Base-by-base conservation (phyloP, 106 monocot species). In the Phalaenopsis equestris region DNA sequence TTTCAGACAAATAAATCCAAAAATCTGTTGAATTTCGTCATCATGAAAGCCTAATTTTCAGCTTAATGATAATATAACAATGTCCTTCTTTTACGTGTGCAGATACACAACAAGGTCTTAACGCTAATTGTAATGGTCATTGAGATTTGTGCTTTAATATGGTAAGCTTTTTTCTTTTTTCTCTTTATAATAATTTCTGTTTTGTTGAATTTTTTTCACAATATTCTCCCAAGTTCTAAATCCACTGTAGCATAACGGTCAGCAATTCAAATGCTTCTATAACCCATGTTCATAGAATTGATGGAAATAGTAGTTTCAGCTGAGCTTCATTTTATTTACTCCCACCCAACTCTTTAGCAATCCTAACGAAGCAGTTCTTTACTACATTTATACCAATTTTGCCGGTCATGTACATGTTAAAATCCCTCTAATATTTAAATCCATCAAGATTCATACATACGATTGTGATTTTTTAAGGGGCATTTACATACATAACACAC, bases 61-160 rank as follows among this genome's bases (percentile, higher is more conserved):
- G 39, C 10, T 36, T 70, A 70, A 9, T 70, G 70, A 38, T 70
- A 39, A 12, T 11, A 70, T 36, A 23, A 6, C 15, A 74, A 39
- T 39, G 45, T 19, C 4, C 36, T 45, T 8, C 21, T 42, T 74
- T 42, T 43, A 19, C 43, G 19, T 81, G 23, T 87, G 68, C 89
- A 99, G 98, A 85, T 99, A 77, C 94, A 91, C 84, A 91, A 77
- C 90, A 99, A 92, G 85, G 61, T 91, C n/a, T 70, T 99, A 83
- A 93, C 98, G 58, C 75, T 99, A 64, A 84, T 99, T 84, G 89
- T 91, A 45, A 90, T 94, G 68, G 83, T 99, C 77, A 67, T 57
- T 80, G 98, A 95, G 88, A 90, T 92, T 36, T 94, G 89, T 84
- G 90, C 98, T 79, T 86, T 99, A 74, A 73, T 88, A 37, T 99